A percentile compares a stretch with the other conserved stretches of the same genome.
Conservation (phyloP, 768 basidiomycete genomes). For the Mycena sanguinolenta region DNA sequence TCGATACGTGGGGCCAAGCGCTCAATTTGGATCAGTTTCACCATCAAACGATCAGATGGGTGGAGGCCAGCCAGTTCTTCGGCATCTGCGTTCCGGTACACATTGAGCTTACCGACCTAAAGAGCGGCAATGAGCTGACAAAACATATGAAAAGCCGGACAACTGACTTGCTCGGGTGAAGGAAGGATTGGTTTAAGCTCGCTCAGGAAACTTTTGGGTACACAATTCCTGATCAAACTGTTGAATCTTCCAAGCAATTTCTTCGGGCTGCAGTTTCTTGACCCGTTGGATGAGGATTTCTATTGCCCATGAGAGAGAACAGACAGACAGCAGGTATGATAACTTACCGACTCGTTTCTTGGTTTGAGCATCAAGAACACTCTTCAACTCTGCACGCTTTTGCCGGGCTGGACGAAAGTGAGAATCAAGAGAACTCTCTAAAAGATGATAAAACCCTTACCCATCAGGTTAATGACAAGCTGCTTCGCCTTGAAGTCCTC, state of each 20-base stretch:
- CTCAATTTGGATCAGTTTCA: conserved; percentile 95
- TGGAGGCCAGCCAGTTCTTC: conserved; percentile 92
- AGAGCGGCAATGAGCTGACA: neutral
- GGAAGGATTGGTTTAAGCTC: conserved; percentile 92
- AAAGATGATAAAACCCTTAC: conserved; percentile 55
- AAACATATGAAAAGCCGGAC: neutral
- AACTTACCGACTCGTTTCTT: conserved; percentile 93
- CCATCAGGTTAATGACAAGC: conserved; percentile 90
- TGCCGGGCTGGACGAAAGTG: conserved; percentile 69
- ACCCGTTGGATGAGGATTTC: conserved; percentile 94
- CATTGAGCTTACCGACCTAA: conserved; percentile 89
- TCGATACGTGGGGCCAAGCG: conserved; percentile 89
- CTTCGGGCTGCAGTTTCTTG: conserved; percentile 86
- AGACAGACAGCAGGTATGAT: neutral
- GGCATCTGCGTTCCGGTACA: conserved; percentile 87
- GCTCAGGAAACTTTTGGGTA: conserved; percentile 88
- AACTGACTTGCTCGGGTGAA: conserved; percentile 85
- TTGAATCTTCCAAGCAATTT: conserved; percentile 86
- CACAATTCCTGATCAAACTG: conserved; percentile 91
- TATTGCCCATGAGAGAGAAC: conserved; percentile 46
- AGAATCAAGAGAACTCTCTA: neutral
- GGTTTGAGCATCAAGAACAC: conserved; percentile 90
- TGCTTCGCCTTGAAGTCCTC: conserved; percentile 98
- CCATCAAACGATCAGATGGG: conserved; percentile 96
- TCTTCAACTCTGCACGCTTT: conserved; percentile 90